Evolutionary conservation across 257 asterid genomes (phyloP).

Genomic region (Agastache rugosa): DNA sequence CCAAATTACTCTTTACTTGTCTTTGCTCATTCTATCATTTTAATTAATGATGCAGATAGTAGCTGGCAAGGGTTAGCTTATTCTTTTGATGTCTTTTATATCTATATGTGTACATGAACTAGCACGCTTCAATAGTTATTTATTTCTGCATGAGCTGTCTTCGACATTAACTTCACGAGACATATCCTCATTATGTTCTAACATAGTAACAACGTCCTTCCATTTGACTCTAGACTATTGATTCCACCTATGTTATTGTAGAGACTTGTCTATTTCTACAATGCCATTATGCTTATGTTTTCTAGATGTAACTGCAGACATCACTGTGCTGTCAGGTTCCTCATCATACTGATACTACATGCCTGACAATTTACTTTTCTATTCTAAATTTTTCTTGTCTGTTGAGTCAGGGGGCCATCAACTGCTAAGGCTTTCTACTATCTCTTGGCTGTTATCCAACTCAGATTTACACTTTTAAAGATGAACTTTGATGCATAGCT

Average conservation of each 20-base stretch:
- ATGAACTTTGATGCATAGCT: neutral
- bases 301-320: constrained; percentile 18
- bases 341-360: constrained; percentile 10
- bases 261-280: neutral
- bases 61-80: constrained; percentile 15
- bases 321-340: constrained; percentile 16
- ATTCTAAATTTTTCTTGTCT: constrained; percentile 17
- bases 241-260: neutral
- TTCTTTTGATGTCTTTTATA: neutral
- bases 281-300: neutral
- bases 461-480: constrained; percentile 9
- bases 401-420: constrained; percentile 2
- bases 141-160: constrained; percentile 13
- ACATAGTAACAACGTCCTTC: neutral
- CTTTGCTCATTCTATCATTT: constrained; percentile 25
- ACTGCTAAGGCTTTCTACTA: constrained; percentile 6
- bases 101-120: neutral
- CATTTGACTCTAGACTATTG: constrained; percentile 10
- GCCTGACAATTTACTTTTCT: neutral
- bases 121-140: constrained; percentile 17
- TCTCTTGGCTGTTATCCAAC: constrained; percentile 3
- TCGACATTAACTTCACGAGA: neutral
- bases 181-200: constrained; percentile 8
- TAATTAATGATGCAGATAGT: constrained; percentile 17
- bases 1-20: neutral